phyloP scores from a whole-genome alignment of 805 yeast genomes.

The Kazachstania martiniae region DNA sequence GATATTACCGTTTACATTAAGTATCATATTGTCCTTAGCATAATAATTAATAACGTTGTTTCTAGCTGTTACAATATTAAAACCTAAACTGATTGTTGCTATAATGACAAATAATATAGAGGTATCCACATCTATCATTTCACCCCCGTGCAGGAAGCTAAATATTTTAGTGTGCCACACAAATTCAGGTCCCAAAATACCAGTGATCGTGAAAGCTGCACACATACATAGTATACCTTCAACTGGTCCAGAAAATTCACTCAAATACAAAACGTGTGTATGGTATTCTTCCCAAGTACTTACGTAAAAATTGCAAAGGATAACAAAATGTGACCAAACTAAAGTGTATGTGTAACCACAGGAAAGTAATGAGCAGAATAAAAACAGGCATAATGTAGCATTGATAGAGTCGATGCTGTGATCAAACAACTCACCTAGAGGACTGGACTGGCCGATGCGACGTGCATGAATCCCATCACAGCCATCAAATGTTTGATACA shows the following conservation, averaged over 20 bases:
- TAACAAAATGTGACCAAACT: conserved; percentile 57
- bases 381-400: conserved; percentile 67
- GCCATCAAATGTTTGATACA: conserved; percentile 93
- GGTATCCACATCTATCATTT: conserved; percentile 28
- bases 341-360: conserved; percentile 59
- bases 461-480: conserved; percentile 95
- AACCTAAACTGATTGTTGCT: conserved; percentile 46
- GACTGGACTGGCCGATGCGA: conserved; percentile 89
- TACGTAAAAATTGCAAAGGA: conserved; percentile 70
- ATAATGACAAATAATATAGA: conserved; percentile 42
- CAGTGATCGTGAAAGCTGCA: conserved; percentile 48
- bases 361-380: conserved; percentile 68
- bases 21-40: conserved; percentile 18
- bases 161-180: conserved; percentile 44
- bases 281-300: conserved; percentile 96
- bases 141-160: conserved; percentile 7
- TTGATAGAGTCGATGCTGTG: conserved; percentile 72
- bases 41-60: conserved; percentile 45
- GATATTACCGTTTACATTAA: conserved; percentile 18
- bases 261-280: conserved; percentile 69
- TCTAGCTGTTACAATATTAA: conserved; percentile 61
- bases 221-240: conserved; percentile 74
- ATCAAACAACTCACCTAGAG: conserved; percentile 88
- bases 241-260: conserved; percentile 86
- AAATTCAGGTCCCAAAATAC: conserved; percentile 53